Base-by-base conservation (phyloP, 2,329 filamentous ascomycete genomes). In the Cladosporium sp. region DNA sequence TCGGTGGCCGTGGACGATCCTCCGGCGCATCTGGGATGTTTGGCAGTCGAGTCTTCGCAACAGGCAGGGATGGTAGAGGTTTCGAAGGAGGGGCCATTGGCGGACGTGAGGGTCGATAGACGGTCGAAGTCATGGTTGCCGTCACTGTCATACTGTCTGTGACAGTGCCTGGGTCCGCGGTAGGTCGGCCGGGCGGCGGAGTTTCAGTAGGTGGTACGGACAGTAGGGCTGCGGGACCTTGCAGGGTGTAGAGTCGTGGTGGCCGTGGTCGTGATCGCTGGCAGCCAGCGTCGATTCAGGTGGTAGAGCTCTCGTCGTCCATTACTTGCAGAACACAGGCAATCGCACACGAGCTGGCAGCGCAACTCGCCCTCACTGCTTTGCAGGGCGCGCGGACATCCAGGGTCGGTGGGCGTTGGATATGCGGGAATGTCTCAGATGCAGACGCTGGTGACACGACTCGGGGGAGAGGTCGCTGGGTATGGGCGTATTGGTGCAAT, bases 41-140 rank as follows among this genome's bases (percentile, higher is more conserved):
- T 26, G 83, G 82, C 74, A 84, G 88, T 3, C 85, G 82, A 33
- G 89, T 88, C 78, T 92, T 95, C 55, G 83, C 79, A 21, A 91
- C 82, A 31, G 92, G 91, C 57, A 96, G 81, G 52, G 91, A 88
- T 52, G 92, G 91, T 28, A 95, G 81, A 31, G 89, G 86, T 68
- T 88, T 85, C 33, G 86, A 88, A 18, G 92, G 90, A 58, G 92
- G 90, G 66, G 88, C 89, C 72, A 88, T 78, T 29, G 81, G 77
- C 61, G 84, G 80, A 71, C 81, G 88, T 29, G 56, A 59, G 12
- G 56, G 56, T 59, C 56, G 56, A 26, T 59, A 59, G 33, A 88
- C 85, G 91, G 67, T 68, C 46, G 69, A 69, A 31, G 69, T 69
- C 71, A 72, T 70, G 64, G 68, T 72, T 37, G 67, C 62, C 18